Evolutionary conservation across 768 basidiomycete genomes (phyloP), one percentile per base, ranked within the genome.

Genomic region (Leccinum boreale): DNA sequence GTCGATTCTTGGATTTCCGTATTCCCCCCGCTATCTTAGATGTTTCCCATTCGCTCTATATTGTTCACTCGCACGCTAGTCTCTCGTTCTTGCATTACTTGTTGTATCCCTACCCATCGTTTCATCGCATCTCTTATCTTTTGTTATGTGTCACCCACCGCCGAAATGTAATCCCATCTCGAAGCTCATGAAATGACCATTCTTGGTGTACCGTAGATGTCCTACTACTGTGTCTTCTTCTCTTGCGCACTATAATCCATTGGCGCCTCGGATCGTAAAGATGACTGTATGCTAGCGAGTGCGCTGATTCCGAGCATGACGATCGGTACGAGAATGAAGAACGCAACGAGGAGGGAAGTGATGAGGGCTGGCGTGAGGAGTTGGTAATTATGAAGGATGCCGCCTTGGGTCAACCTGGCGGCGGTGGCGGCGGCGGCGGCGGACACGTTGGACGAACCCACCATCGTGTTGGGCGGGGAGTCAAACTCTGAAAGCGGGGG

Each of bases 301-400:
- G 90, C 83, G 21, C 73, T 77, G 53, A 92, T 78, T 28, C 86
- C 86, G 39, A 88, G 55, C 67, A 85, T 74, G 11, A 90, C 67
- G 49, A 87, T 71, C 1, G 92, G 89, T 23, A 92, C 66, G 12
- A 90, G 75, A 51, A 90, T 65, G 69, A 90, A 88, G 65, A 92
- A 76, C 0, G 75, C 73, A 47, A 92, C 72, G 50, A 92, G 78
- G 17, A 92, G 79, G 7, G 78, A 69, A 4, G 78, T 80, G 70
- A 92, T 89, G 50, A 93, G 78, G 1, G 80, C 87, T 1, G 91
- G 87, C 0, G 89, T 90, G 50, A 92, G 81, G 48, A 91, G 79
- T 67, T 91, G 89, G 70, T 91, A 92, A 33, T 78, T 82, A 59
- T 85, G 79, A 26, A 92, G 79, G 55, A 92, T 84, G 10, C 89